Conservation (phyloP, 768 basidiomycete genomes). For the Leucocoprinus leucothites region DNA sequence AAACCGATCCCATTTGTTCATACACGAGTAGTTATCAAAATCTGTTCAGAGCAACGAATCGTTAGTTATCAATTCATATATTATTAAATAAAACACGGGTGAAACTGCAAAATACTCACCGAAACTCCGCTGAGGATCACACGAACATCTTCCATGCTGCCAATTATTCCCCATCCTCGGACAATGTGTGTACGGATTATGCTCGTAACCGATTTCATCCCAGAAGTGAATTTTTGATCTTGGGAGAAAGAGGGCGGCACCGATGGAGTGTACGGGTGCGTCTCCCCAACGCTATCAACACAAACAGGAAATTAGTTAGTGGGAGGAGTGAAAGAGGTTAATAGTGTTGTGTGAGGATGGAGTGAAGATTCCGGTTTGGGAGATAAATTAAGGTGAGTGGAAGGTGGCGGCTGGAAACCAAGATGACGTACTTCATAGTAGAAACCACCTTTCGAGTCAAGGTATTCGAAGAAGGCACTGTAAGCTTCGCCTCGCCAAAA, state of each 20-base stretch:
- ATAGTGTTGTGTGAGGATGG: not conserved
- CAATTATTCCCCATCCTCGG: slow-evolving; percentile 43
- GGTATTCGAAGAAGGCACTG: slow-evolving; percentile 59
- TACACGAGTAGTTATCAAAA: slow-evolving; percentile 56
- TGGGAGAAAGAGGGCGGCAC: slow-evolving; percentile 58
- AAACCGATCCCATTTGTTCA: slow-evolving; percentile 49
- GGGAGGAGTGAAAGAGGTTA: slow-evolving; percentile 17
- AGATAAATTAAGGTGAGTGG: no score
- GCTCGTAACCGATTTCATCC: slow-evolving; percentile 74
- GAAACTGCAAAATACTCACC: slow-evolving; percentile 34
- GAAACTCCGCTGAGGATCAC: slow-evolving; percentile 53
- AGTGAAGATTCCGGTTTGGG: no score
- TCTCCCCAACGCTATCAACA: slow-evolving; percentile 45
- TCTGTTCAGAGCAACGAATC: slow-evolving; percentile 28
- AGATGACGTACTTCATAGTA: slow-evolving; percentile 55
- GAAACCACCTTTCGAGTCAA: slow-evolving; percentile 61
- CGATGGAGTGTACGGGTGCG: slow-evolving; percentile 70
- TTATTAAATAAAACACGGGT: not conserved
- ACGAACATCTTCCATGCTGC: slow-evolving; percentile 60
- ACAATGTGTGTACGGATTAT: slow-evolving; percentile 74
- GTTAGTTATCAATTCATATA: not conserved
- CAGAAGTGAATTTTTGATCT: slow-evolving; percentile 68
- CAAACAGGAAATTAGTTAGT: not conserved
- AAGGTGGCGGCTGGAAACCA: no score
- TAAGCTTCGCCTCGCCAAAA: slow-evolving; percentile 70